Base-by-base conservation (phyloP, 495 filamentous ascomycete species). In the Aspergillus taichungensis region DNA sequence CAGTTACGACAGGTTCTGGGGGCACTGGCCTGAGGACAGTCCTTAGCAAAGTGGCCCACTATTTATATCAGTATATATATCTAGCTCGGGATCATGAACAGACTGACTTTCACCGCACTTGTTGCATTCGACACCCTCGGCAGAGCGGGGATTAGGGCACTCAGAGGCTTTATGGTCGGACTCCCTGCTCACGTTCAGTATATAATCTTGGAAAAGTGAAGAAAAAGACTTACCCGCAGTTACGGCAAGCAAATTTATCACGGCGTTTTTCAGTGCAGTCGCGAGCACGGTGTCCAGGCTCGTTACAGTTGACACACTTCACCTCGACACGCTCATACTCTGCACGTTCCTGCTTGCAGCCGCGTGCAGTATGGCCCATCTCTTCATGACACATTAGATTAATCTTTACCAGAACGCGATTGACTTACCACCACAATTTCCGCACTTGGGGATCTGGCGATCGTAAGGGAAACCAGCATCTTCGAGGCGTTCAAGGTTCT, bases 21-120 rank as follows among this genome's bases (percentile, higher is more conserved):
- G 14, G 67, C 67, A 34, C 64, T 59, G 13, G 57, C 67, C 51
- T 78, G 70, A 29, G 87, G 87, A 55, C 91, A 96, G 50, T 94
- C 88, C 45, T 77, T 78, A 3, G 84, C 78, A 62, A 90, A 92
- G 52, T 95, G 91, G 5, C 90, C 90, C 42, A 75, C 83, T 88
- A 24, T 36, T 55, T 45, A 34, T 34, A 35, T 37, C 8, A 40
- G 30, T 18, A 30, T 13, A 12, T 14, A n/a, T 14, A 40, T 37
- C 7, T 13, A 6, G 24, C 8, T 36, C 43, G 32, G 38, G 11
- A 8, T 9, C n/a, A 34, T 41, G 33, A 14, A 37, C 0, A 14
- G 35, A 65, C 66, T 51, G 67, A 86, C 84, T 75, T 62, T 84
- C 72, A 31, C 74, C 71, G 64, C 89, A 94, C 37, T 82, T 80